A percentile compares a stretch with the other conserved stretches of the same genome.
Conservation (phyloP, 1,284 basidiomycete species). For the Schizopora paradoxa region DNA sequence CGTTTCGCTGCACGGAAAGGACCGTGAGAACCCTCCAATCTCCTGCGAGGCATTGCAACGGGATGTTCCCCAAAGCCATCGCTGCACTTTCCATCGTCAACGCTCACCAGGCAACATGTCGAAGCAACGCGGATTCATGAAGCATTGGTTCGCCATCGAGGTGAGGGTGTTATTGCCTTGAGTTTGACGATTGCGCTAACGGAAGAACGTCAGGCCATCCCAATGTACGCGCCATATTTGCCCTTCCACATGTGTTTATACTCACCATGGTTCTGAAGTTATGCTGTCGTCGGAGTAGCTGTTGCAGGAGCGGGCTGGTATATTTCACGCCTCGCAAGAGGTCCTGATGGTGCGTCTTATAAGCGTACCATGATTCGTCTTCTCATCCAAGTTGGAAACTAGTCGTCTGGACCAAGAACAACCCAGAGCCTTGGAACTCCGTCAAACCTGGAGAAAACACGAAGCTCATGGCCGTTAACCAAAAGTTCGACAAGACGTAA, state of each 20-base stretch:
- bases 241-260: constrained; percentile 13
- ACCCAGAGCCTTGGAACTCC: constrained; percentile 77
- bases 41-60: neutral
- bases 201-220: constrained; percentile 52
- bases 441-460: constrained; percentile 67
- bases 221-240: constrained; percentile 51
- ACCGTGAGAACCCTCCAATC: neutral
- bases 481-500: constrained; percentile 68
- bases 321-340: constrained; percentile 60
- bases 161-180: constrained; percentile 33
- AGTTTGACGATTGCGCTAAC: neutral
- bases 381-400: constrained; percentile 3
- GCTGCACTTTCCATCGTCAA: neutral
- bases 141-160: constrained; percentile 81
- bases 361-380: constrained; percentile 2
- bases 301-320: constrained; percentile 70
- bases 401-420: constrained; percentile 78
- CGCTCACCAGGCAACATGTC: constrained; percentile 4
- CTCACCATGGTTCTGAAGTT: constrained; percentile 37
- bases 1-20: neutral
- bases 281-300: constrained; percentile 63
- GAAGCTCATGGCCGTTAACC: constrained; percentile 64
- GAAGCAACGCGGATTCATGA: constrained; percentile 40
- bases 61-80: neutral
- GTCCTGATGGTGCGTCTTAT: constrained; percentile 54